phyloP scores from a whole-genome alignment of 164 flowering plant genomes.

The Chloranthus sessilifolius region DNA sequence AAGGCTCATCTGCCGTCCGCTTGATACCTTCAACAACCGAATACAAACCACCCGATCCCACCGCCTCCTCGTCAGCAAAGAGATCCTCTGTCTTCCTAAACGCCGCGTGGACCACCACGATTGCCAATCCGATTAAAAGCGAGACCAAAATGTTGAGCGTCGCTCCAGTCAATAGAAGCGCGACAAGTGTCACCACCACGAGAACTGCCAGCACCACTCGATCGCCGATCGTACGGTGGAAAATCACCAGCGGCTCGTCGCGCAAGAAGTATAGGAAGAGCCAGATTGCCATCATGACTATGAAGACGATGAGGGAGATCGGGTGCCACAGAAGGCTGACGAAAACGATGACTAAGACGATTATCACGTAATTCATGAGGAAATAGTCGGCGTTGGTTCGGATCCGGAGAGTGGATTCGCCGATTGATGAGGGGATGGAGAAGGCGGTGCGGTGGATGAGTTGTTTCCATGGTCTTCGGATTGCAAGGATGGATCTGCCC shows the following conservation, averaged over 20 bases:
- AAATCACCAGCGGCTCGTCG: conserved; percentile 33
- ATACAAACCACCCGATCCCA: conserved; percentile 8
- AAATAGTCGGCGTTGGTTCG: conserved; percentile 32
- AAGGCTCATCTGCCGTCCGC: not conserved
- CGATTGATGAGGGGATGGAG: conserved; percentile 22
- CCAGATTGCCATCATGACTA: conserved; percentile 43
- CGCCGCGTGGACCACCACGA: conserved; percentile 32
- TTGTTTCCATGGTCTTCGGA: conserved; percentile 49
- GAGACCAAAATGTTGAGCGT: conserved; percentile 29
- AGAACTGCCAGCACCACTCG: conserved; percentile 28
- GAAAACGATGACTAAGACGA: conserved; percentile 36
- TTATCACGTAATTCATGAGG: conserved; percentile 43
- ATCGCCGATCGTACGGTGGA: conserved; percentile 29
- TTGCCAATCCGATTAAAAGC: conserved; percentile 25
- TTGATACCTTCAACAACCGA: not conserved
- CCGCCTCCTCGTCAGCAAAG: conserved; percentile 26
- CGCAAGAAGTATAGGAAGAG: conserved; percentile 52
- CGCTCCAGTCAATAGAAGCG: conserved; percentile 35
- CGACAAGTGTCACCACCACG: conserved; percentile 27
- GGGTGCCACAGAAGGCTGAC: conserved; percentile 56
- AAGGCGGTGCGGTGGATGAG: conserved; percentile 27
- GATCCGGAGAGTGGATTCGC: conserved; percentile 22
- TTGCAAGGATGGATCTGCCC: conserved; percentile 25
- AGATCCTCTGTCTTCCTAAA: conserved; percentile 43
- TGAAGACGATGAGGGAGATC: conserved; percentile 40